phyloP scores from a whole-genome alignment of 177 flowering plant genomes.

The Vitis hybrid region DNA sequence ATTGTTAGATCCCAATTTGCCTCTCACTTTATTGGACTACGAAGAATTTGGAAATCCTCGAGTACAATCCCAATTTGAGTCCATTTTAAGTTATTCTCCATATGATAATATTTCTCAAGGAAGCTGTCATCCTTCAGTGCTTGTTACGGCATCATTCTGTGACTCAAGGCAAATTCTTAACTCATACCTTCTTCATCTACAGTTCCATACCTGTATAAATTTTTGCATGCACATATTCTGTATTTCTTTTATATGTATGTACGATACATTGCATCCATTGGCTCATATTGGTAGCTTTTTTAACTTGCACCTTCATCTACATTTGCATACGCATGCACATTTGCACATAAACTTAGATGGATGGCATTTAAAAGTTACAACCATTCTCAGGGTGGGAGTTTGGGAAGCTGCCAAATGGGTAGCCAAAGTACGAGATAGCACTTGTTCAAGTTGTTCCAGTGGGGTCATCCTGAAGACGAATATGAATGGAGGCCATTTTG shows the following conservation, averaged over 20 bases:
- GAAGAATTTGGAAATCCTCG: constrained; percentile 95
- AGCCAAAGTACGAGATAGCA: constrained; percentile 69
- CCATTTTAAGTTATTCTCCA: constrained; percentile 72
- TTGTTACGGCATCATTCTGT: constrained; percentile 70
- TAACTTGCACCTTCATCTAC: not conserved
- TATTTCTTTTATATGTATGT: not conserved
- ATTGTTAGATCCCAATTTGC: constrained; percentile 74
- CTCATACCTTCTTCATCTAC: not conserved
- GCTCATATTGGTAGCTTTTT: not conserved
- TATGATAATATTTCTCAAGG: constrained; percentile 62
- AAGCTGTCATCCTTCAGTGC: constrained; percentile 68
- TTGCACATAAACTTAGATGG: not conserved
- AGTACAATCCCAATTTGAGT: constrained; percentile 45
- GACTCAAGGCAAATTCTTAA: constrained; percentile 65
- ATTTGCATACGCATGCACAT: not conserved
- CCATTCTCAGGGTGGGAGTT: constrained; percentile 74
- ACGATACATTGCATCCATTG: not conserved
- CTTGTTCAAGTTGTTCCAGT: constrained; percentile 57
- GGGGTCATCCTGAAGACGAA: constrained; percentile 70
- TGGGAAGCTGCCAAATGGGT: constrained; percentile 99
- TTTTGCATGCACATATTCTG: not conserved
- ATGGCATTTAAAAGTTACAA: constrained; percentile 1
- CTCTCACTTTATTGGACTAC: constrained; percentile 79
- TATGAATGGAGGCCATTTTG: constrained; percentile 88
- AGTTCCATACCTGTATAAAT: not conserved